These are phyloP conservation scores for Penicillium chermesinum DNA, from an alignment of 495 filamentous ascomycete genomes.

Conservation along the genomic window DNA sequence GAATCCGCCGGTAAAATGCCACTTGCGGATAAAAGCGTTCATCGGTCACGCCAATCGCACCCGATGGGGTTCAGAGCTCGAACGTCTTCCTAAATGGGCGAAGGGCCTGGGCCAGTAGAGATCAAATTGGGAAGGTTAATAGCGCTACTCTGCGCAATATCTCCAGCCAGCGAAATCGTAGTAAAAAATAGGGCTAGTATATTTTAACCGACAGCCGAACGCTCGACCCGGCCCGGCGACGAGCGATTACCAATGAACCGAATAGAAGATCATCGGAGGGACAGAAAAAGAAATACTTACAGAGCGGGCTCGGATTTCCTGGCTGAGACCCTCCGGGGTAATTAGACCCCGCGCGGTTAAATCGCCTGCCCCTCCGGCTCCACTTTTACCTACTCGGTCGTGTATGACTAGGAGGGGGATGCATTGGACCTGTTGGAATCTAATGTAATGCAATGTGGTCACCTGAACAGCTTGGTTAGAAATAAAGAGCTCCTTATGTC, in stretches of 20 bases:
- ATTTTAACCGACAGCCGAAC: conserved; percentile 27
- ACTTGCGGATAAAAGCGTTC: not conserved
- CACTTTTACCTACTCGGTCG: conserved; percentile 9
- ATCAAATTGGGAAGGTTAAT: no score
- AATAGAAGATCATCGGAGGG: no score
- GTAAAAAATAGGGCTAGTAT: no score
- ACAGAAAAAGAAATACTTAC: not conserved
- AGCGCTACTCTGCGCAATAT: no score
- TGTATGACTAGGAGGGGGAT: conserved; percentile 5
- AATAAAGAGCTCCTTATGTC: conserved; percentile 6
- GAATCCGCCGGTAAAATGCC: conserved; percentile 1
- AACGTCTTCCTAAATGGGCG: no score
- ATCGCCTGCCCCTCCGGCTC: conserved; percentile 22
- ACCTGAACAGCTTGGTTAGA: conserved; percentile 7
- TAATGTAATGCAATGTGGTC: conserved; percentile 4
- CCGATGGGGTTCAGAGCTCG: no score
- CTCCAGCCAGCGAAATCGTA: no score
- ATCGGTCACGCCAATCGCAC: not conserved
- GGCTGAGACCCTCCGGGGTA: conserved; percentile 3
- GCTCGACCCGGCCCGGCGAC: conserved; percentile 15
- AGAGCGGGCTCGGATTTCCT: conserved; percentile 11
- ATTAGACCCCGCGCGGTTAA: conserved; percentile 24
- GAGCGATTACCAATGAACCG: not conserved
- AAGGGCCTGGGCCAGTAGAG: no score
- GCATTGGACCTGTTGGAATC: not conserved